Evolutionary conservation across 2,329 filamentous ascomycete genomes (phyloP), one percentile per base, ranked within the genome.

Genomic region (Elsinoe batatas): DNA sequence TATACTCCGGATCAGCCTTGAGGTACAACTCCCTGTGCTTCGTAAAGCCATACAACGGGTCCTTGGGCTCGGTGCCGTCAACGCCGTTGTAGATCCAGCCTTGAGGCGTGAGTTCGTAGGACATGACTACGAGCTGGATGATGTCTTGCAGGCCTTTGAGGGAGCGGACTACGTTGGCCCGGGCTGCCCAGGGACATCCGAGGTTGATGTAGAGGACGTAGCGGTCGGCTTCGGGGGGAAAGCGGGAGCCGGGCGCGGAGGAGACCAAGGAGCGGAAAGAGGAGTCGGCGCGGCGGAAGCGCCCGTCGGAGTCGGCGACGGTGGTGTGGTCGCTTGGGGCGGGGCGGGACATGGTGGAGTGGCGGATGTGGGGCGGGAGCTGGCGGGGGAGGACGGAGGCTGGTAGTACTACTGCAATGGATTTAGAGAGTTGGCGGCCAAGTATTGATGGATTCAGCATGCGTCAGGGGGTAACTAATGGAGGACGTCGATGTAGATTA

Each of bases 21-120:
- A 88, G 81, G 72, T 94, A 94, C 40, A 94, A 68, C 49, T 93
- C 75, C 56, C 83, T 81, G 43, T 91, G 73, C 68, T 85, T 74
- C 56, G 80, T 82, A 69, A 84, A 83, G 15, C 81, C 84, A 51
- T 82, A 77, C 10, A 87, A 64, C 60, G 84, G 78, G 74, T 83
- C 80, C 17, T 82, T 78, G 49, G 76, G 56, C 54, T 78, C 58
- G 53, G 74, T 68, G 43, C 81, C 80, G 13, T 79, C 76, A 7
- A 77, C 58, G 5, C 80, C 84, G 3, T 77, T 78, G 69, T 91
- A 91, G 54, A 84, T 82, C 88, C 87, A 91, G 60, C 87, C 83
- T 78, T 68, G 70, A 54, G 46, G 69, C 58, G 43, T 68, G 32
- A 74, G 66, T 58, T 65, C 68, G 42, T 64, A 61, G 51, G 73